Base-by-base conservation (phyloP, 805 yeast species). In the Candida tammaniensis region DNA sequence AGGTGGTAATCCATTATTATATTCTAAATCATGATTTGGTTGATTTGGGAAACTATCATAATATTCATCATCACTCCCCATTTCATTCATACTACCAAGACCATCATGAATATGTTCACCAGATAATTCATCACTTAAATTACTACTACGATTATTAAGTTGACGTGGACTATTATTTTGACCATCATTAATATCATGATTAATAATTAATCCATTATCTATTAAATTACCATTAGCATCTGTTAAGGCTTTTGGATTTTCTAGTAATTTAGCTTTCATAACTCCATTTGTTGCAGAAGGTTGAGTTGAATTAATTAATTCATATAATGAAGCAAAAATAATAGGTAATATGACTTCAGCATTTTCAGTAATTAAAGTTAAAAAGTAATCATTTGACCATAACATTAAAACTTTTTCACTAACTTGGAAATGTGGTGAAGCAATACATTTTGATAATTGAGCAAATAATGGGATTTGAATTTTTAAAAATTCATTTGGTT, bases 351-450 rank as follows among this genome's bases (percentile, higher is more conserved):
- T 87, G 23, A 85, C 89, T 50, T 88, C 96, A 7, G 95, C 89
- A 57, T 85, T 85, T 52, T 93, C 98, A 14, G 94, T 86, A 31
- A 93, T 88, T 48, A 91, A 64, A 26, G 88, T 83, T 44, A 89
- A 76, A 58, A 93, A 89, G 63, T 86, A 89, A 54, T 93, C 98
- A 59, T 91, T 91, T 51, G 86, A 85, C 93, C 96, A 93, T 59
- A 80, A 87, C 55, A 89, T 84, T 40, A 93, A 74, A 2, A 93
- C 96, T 48, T 94, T 87, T 62, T 93, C 98, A 38, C 94, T 84
- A 17, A 93, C 96, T 70, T 93, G 98, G 70, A 93, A 94, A 65
- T 93, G 98, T 17, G 96, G 86, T 2, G 95, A 85, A 17, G 95
- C 76, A 24, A 93, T 89, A 64, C 98, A 91, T 60, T 85, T 87